Base-by-base conservation (phyloP, 2,329 filamentous ascomycete genomes). In the Arthrobotrys entomopaga region DNA sequence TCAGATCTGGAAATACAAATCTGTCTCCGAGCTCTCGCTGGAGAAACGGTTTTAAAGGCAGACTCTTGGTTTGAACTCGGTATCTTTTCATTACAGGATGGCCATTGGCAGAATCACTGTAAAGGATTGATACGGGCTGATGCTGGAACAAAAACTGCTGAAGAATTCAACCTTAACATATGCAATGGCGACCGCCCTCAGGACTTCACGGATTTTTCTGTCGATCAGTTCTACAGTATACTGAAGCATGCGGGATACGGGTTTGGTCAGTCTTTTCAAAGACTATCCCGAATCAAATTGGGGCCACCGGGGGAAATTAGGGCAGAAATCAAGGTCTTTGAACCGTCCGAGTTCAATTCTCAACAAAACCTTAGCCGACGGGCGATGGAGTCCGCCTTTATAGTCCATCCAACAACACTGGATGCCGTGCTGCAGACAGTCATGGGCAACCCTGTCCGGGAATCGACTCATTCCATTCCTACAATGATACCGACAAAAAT, bases 361-460 rank as follows among this genome's bases (percentile, higher is more conserved):
- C n/a, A n/a, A n/a, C n/a, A n/a, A n/a, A n/a, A 65, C 75, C 1
- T 71, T 78, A 3, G 80, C 82, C 1, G 83, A 82, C 0, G 81
- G 83, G 56, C 67, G 80, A 48, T 84, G 82, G 65, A 82, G 82
- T 2, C 78, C 80, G 2, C 79, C 78, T 82, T 83, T 19, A 81
- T 83, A 57, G 78, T 86, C 5, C 84, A 85, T 34, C 83, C 85
- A 0, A 80, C 83, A 0, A 81, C 85, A 56, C 77, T 86, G 2
- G 85, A 87, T 71, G 78, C 78, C n/a, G 75, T 70, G 16, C 71
- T 83, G 2, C 82, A 83, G 49, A 78, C 82, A 6, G 79, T 84
- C 61, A 79, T 84, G 15, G 78, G 77, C 1, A 77, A 80, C n/a
- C 78, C 81, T 40, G 19, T 54, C n/a, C 46, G 46, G 20, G 46